Percentiles rank a stretch among this genome's conserved stretches.
phyloP scores from a whole-genome alignment of 176 grass and related monocot genomes.

The Carex scoparia region DNA sequence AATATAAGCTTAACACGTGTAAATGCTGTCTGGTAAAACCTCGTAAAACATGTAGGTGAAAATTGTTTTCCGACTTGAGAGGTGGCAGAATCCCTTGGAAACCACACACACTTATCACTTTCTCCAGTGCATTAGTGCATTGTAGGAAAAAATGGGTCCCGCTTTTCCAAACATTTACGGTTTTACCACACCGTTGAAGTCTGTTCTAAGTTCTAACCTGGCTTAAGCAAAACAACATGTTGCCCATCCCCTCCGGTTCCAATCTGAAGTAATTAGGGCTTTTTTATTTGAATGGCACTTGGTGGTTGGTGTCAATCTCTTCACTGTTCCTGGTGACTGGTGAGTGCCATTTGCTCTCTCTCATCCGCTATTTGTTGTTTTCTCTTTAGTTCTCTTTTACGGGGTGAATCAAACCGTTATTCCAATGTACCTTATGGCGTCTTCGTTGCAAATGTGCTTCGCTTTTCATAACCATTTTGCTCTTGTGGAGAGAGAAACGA shows the following conservation, averaged over 20 bases:
- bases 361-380: not conserved
- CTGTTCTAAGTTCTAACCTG: not conserved
- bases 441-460: not conserved
- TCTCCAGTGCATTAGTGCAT: slow-evolving; percentile 1
- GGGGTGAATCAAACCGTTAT: not conserved
- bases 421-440: not conserved
- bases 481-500: not conserved
- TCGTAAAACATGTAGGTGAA: not conserved
- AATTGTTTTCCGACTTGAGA: slow-evolving; percentile 1
- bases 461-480: not conserved
- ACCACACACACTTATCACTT: slow-evolving; percentile 8
- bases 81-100: slow-evolving; percentile 28
- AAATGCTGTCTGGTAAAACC: not conserved
- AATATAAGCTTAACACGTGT: not conserved
- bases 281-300: not conserved
- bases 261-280: slow-evolving; percentile 1
- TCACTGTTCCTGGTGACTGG: slow-evolving; percentile 3
- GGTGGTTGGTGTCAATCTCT: slow-evolving; percentile 3
- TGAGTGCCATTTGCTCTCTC: not conserved
- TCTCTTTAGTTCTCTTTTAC: not conserved
- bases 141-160: not conserved
- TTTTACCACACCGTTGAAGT: not conserved
- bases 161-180: slow-evolving; percentile 2
- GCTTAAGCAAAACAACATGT: not conserved
- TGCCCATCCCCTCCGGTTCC: not conserved